Evolutionary conservation across 2,329 filamentous ascomycete genomes (phyloP).

Genomic region (Neonectria coccinea): DNA sequence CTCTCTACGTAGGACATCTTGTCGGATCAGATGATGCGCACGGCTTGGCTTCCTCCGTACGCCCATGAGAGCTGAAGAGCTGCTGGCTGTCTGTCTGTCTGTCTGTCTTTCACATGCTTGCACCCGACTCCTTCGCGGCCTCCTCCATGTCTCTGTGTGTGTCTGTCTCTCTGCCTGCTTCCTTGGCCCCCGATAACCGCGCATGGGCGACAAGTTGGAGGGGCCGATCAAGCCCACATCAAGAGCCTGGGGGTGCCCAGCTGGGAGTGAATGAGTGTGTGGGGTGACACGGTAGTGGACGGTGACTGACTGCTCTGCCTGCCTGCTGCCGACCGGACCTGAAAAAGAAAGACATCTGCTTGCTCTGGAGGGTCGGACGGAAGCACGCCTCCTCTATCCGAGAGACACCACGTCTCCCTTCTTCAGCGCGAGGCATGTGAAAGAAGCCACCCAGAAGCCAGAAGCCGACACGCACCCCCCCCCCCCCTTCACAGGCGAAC

Average conservation of each 20-base stretch:
- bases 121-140: not conserved
- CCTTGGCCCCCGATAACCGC: slow-evolving; percentile 15
- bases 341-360: slow-evolving; percentile 9
- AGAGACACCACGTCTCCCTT: not conserved
- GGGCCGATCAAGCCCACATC: slow-evolving; percentile 16
- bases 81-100: not conserved
- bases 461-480: not conserved
- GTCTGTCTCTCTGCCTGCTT: not conserved
- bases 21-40: not conserved
- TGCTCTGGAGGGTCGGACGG: slow-evolving; percentile 2
- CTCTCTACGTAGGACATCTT: not conserved
- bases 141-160: not conserved
- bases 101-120: not conserved
- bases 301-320: too few relatives aligned
- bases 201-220: slow-evolving; percentile 17
- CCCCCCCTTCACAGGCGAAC: slow-evolving; percentile 3
- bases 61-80: not conserved
- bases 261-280: not conserved
- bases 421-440: slow-evolving; percentile 11
- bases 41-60: not conserved
- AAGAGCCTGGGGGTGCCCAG: not conserved
- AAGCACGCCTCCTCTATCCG: not conserved
- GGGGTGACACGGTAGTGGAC: not conserved
- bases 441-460: slow-evolving; percentile 7
- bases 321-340: not conserved